phyloP scores from a whole-genome alignment of 768 basidiomycete species.

The Pholiota conissans region DNA sequence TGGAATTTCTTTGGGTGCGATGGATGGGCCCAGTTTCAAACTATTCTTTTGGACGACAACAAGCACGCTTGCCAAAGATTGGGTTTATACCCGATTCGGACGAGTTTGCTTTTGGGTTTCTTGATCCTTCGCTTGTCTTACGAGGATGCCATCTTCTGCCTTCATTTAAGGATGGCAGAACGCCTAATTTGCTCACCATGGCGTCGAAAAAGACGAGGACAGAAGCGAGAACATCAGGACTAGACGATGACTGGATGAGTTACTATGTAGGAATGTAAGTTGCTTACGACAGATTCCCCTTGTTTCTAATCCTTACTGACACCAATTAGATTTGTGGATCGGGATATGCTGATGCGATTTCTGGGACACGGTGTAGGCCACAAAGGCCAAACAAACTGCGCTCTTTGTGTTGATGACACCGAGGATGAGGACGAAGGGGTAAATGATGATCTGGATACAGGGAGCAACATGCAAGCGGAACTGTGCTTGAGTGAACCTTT shows the following conservation, averaged over 20 bases:
- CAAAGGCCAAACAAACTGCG: too few relatives aligned
- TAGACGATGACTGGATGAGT: slow-evolving; percentile 19
- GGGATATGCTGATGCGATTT: not conserved
- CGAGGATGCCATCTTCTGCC: slow-evolving; percentile 34
- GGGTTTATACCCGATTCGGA: slow-evolving; percentile 30
- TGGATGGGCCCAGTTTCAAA: slow-evolving; percentile 33
- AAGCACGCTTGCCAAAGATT: slow-evolving; percentile 33
- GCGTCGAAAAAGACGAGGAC: not conserved
- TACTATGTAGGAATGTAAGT: slow-evolving; percentile 40
- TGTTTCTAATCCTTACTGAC: too few relatives aligned
- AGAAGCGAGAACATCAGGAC: not conserved
- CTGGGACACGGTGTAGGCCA: not conserved
- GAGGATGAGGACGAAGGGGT: too few relatives aligned
- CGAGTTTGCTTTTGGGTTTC: slow-evolving; percentile 31
- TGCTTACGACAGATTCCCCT: too few relatives aligned
- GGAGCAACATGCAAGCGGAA: too few relatives aligned
- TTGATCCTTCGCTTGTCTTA: slow-evolving; percentile 32
- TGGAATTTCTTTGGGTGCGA: slow-evolving; percentile 43
- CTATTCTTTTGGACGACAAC: slow-evolving; percentile 25
- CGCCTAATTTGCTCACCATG: not conserved
- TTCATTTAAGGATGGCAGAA: slow-evolving; percentile 24
- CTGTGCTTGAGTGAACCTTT: too few relatives aligned
- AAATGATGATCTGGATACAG: too few relatives aligned
- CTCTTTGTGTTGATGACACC: too few relatives aligned
- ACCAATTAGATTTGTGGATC: not conserved